These are phyloP conservation scores for Metarhizium sp. DNA, from an alignment of 2,329 filamentous ascomycete species.

Conservation along the genomic window DNA sequence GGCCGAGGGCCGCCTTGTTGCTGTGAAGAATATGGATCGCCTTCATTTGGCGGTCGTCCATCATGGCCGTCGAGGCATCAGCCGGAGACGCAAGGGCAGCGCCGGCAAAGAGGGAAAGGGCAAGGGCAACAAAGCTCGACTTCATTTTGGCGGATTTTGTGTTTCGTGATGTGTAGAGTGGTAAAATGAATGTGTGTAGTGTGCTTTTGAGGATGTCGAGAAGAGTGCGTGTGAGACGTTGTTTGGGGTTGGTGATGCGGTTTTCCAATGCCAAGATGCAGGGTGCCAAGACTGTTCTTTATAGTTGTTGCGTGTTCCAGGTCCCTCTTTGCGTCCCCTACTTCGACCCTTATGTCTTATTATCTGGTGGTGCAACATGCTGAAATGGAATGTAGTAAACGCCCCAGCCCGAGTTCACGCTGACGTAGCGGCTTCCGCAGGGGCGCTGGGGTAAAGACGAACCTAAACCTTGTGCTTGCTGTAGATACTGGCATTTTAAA, in stretches of 20 bases:
- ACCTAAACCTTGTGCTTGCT: too few relatives aligned
- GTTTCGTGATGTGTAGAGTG: background rate
- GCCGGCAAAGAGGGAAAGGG: conserved; percentile 4
- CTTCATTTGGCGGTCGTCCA: conserved; percentile 3
- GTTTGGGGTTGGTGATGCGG: background rate
- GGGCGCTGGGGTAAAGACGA: too few relatives aligned
- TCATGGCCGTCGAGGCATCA: background rate
- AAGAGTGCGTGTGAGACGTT: background rate
- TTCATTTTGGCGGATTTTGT: conserved; percentile 3
- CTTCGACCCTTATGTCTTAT: background rate
- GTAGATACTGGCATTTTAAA: too few relatives aligned
- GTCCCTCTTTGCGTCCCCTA: background rate
- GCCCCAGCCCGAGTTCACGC: background rate
- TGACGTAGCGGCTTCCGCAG: background rate
- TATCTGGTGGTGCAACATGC: background rate
- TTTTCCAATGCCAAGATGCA: background rate
- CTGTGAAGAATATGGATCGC: conserved; percentile 2
- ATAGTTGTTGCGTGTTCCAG: background rate
- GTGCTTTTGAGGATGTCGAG: background rate
- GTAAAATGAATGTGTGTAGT: background rate
- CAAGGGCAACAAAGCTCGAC: background rate
- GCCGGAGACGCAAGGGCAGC: conserved; percentile 2
- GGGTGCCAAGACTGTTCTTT: background rate
- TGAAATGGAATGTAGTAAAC: background rate
- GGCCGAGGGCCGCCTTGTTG: conserved; percentile 1